Evolutionary conservation across 441 rosid genomes (phyloP).

Genomic region (Rhodomyrtus psidioides): DNA sequence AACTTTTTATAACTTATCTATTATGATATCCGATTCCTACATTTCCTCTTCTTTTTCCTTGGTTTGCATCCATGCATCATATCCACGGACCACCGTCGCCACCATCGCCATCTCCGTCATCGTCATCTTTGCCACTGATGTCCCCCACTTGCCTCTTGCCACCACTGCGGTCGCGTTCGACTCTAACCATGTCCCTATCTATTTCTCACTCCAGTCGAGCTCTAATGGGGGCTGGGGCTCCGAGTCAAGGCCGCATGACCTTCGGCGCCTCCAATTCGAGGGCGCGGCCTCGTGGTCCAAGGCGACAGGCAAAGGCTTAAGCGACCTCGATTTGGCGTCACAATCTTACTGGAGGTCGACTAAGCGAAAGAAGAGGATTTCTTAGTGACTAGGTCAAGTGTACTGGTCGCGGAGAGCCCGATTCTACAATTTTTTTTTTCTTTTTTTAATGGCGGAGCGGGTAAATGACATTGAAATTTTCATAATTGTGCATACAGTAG

Average conservation of each 20-base stretch:
- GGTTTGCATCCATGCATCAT: neutral
- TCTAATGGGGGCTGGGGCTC: neutral
- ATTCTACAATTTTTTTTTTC: no score
- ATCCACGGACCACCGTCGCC: neutral
- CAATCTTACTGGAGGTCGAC: neutral
- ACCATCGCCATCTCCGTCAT: neutral
- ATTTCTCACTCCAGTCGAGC: neutral
- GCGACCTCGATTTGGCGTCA: no score
- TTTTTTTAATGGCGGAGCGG: no score
- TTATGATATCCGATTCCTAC: no score
- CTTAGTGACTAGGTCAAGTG: neutral
- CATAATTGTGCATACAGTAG: no score
- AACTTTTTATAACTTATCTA: neutral
- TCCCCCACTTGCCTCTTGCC: neutral
- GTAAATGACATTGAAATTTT: no score
- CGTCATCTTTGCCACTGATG: neutral
- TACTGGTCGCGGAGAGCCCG: rapidly evolving
- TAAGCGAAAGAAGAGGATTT: neutral
- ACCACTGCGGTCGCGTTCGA: neutral
- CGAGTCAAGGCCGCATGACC: neutral
- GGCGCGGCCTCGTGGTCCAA: neutral
- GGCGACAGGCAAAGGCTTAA: neutral
- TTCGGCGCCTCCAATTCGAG: neutral
- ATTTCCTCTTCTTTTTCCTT: neutral
- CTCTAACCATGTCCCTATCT: neutral